phyloP scores from a whole-genome alignment of 306 rosid genomes.

The Begonia fuchsioides region DNA sequence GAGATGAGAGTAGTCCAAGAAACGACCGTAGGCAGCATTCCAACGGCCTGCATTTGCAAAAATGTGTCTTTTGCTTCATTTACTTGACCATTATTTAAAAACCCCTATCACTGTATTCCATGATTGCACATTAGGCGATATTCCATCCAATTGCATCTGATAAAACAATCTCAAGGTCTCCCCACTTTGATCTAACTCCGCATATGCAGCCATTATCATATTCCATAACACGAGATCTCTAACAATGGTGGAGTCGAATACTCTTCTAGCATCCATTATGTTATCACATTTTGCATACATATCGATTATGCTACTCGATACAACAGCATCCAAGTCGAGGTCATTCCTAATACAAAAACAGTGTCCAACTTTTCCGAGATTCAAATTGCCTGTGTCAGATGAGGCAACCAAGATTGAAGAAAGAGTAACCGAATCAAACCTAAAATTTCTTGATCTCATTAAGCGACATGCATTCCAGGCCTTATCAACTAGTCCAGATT shows the following conservation, averaged over 20 bases:
- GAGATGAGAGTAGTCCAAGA: conserved; percentile 69
- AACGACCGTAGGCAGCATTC: conserved; percentile 37
- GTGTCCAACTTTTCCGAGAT: conserved; percentile 54
- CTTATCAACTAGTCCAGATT: conserved; percentile 36
- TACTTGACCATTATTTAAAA: conserved; percentile 60
- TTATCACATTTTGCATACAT: conserved; percentile 67
- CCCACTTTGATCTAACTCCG: conserved; percentile 52
- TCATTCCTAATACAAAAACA: conserved; percentile 50
- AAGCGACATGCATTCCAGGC: conserved; percentile 32
- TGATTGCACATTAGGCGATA: conserved; percentile 53
- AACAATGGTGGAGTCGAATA: conserved; percentile 21
- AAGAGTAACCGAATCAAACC: conserved; percentile 61
- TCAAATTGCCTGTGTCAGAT: conserved; percentile 32
- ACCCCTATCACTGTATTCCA: conserved; percentile 70
- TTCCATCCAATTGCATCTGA: conserved; percentile 61
- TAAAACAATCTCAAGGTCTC: conserved; percentile 65
- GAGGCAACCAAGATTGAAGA: conserved; percentile 50
- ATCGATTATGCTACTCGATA: conserved; percentile 41
- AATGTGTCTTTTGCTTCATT: conserved; percentile 49
- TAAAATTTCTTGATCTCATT: conserved; percentile 41
- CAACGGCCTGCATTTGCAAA: conserved; percentile 42
- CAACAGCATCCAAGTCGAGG: conserved; percentile 44
- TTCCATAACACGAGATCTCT: conserved; percentile 71
- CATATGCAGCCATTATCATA: conserved; percentile 62
- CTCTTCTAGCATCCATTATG: conserved; percentile 37